A percentile compares a stretch with the other conserved stretches of the same genome.
These are phyloP conservation scores for Zangia roseola DNA, from an alignment of 768 basidiomycete species.

Conservation along the genomic window DNA sequence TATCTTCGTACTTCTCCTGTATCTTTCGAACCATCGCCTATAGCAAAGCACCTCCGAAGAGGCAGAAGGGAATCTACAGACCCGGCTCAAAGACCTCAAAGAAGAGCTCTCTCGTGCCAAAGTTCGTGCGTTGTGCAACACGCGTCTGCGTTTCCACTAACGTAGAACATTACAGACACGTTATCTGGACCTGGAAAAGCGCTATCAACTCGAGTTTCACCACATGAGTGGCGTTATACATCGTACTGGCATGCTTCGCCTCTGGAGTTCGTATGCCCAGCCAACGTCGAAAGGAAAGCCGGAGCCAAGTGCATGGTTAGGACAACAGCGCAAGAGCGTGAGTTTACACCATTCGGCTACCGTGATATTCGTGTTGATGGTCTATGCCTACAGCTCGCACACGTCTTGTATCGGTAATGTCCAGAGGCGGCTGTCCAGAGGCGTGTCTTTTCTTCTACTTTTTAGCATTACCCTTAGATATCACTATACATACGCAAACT, in stretches of 20 bases:
- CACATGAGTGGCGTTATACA: slow-evolving; percentile 80
- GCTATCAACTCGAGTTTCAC: slow-evolving; percentile 75
- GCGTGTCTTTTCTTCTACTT: background rate
- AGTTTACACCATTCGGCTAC: background rate
- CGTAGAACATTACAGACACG: slow-evolving; percentile 38
- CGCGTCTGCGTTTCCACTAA: background rate
- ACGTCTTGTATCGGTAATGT: slow-evolving; percentile 25
- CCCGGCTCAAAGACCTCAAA: slow-evolving; percentile 63
- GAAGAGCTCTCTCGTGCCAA: slow-evolving; percentile 62
- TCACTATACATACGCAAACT: slow-evolving; percentile 9
- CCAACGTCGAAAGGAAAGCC: slow-evolving; percentile 42
- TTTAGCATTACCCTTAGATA: slow-evolving; percentile 10
- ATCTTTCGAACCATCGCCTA: slow-evolving; percentile 4
- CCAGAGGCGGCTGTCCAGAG: background rate
- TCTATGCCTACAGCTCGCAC: slow-evolving; percentile 25
- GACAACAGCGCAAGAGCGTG: slow-evolving; percentile 57
- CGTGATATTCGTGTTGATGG: background rate
- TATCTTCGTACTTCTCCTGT: background rate
- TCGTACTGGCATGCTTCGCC: slow-evolving; percentile 60
- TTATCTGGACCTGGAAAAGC: slow-evolving; percentile 51
- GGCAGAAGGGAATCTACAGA: slow-evolving; percentile 61
- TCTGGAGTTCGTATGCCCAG: slow-evolving; percentile 58
- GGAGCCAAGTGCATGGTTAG: slow-evolving; percentile 68
- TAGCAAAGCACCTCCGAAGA: slow-evolving; percentile 64
- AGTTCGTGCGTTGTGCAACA: slow-evolving; percentile 30